Evolutionary conservation across 2,329 filamentous ascomycete species (phyloP), one percentile per base, ranked within the genome.

Genomic region (Sodiomyces alkalinus): DNA sequence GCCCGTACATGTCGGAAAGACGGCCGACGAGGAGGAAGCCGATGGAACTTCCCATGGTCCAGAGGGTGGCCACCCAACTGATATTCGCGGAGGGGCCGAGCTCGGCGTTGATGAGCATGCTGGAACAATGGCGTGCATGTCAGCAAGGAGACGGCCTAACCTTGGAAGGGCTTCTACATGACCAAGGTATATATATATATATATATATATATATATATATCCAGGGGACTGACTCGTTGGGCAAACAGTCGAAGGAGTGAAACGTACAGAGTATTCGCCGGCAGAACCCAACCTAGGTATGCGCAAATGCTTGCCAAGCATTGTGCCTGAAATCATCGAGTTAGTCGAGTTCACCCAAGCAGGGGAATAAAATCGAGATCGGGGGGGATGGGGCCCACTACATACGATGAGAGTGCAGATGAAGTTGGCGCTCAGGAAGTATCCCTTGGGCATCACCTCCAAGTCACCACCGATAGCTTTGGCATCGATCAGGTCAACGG

Each of bases 1-100:
- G 50, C 11, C 56, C 56, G 28, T 55, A 59, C 16, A 60, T 45
- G 37, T 60, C 53, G 3, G 49, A 53, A 2, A 61, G 42, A 8
- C 57, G 52, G 22, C 56, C 56, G 17, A 55, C 43, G 8, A 62
- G 40, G 32, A 57, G 42, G 33, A 55, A 54, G 13, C 51, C 51
- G 28, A 57, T 44, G 26, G 46, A 48, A n/a, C 41, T 43, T 9
- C 52, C 52, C 32, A 58, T 42, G 2, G 52, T 53, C 47, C 48
- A 58, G 30, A 48, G 44, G 15, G 44, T 51, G 7, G 47, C 41
- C 5, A 46, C 45, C 48, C 49, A 50, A 34, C 30, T 36, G 33
- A 53, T 52, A 18, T 46, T 37, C 15, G 36, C 30, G 4, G 47
- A 49, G 27, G 41, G 41, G 2, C 47, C 48, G 17, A 52, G 38